phyloP scores from a whole-genome alignment of 1,139 yeast genomes.

The Pichia sp. region DNA sequence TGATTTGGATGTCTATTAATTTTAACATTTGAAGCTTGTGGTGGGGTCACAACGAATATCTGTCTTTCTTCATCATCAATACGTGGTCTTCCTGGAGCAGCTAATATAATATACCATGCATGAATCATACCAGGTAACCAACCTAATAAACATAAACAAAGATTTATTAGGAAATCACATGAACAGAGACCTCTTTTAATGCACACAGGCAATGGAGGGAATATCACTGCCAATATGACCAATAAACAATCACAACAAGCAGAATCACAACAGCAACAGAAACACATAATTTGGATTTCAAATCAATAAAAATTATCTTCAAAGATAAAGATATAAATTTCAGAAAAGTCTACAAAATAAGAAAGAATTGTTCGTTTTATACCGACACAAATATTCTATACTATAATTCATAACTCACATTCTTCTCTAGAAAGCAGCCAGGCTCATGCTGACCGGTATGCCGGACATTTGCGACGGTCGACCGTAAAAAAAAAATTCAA shows the following conservation, averaged over 20 bases:
- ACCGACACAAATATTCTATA: too few species aligned
- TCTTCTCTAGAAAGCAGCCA: too few species aligned
- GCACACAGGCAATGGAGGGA: conserved; percentile 72
- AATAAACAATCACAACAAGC: conserved; percentile 49
- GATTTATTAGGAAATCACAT: conserved; percentile 53
- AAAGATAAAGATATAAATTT: background rate
- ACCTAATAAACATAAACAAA: conserved; percentile 52
- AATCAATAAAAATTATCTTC: background rate
- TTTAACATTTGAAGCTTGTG: conserved; percentile 17
- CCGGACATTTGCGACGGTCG: too few species aligned
- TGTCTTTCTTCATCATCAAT: conserved; percentile 29
- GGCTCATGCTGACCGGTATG: too few species aligned
- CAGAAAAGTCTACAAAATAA: too few species aligned
- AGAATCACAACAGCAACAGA: conserved; percentile 33
- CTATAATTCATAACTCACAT: too few species aligned
- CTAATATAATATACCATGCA: conserved; percentile 56
- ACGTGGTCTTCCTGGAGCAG: conserved; percentile 18
- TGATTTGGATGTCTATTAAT: conserved; percentile 25
- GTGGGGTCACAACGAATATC: conserved; percentile 23
- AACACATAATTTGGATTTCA: conserved; percentile 10
- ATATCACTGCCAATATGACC: conserved; percentile 51
- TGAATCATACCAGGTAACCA: conserved; percentile 66
- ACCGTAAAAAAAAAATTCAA: too few species aligned
- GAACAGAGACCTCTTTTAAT: conserved; percentile 62
- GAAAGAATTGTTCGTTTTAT: too few species aligned